Percentiles rank a stretch among this genome's conserved stretches.
Conservation (phyloP, 495 filamentous ascomycete genomes). For the Lasiosphaeriaceae sp. region DNA sequence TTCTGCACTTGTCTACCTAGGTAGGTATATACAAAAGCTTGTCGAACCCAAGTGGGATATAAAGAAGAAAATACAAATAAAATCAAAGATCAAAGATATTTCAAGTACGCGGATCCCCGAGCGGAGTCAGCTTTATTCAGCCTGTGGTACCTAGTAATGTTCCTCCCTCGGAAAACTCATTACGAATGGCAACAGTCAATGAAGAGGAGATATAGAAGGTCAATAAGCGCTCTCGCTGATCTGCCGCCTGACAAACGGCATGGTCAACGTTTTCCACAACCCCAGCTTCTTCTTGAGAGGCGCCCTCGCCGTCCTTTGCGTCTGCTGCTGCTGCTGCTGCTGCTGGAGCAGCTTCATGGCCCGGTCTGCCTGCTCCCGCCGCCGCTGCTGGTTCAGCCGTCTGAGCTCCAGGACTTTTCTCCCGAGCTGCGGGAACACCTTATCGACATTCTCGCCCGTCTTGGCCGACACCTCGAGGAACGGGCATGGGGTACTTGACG, state of each 20-base stretch:
- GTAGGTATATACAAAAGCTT: no score
- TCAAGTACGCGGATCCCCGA: no score
- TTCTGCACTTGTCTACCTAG: no score
- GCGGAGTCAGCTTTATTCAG: no score
- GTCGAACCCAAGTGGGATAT: no score
- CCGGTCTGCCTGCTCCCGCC: slow-evolving; percentile 13
- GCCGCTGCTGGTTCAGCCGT: slow-evolving; percentile 20
- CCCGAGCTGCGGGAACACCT: slow-evolving; percentile 28
- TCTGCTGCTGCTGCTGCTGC: neutral
- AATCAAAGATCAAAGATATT: no score
- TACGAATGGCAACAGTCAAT: neutral
- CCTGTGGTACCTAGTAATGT: no score
- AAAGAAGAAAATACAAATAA: no score
- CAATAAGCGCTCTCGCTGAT: slow-evolving; percentile 6
- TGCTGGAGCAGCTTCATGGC: neutral
- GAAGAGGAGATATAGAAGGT: neutral
- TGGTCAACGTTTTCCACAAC: slow-evolving; percentile 13
- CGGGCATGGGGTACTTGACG: neutral
- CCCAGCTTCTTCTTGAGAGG: slow-evolving; percentile 6
- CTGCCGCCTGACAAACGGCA: slow-evolving; percentile 13
- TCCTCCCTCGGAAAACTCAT: no score
- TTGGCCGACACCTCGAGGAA: slow-evolving; percentile 39
- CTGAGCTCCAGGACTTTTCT: slow-evolving; percentile 27
- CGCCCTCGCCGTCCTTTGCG: neutral
- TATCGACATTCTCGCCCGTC: slow-evolving; percentile 34